These are phyloP conservation scores for Avicennia marina DNA, from an alignment of 257 asterid genomes.

Conservation along the genomic window DNA sequence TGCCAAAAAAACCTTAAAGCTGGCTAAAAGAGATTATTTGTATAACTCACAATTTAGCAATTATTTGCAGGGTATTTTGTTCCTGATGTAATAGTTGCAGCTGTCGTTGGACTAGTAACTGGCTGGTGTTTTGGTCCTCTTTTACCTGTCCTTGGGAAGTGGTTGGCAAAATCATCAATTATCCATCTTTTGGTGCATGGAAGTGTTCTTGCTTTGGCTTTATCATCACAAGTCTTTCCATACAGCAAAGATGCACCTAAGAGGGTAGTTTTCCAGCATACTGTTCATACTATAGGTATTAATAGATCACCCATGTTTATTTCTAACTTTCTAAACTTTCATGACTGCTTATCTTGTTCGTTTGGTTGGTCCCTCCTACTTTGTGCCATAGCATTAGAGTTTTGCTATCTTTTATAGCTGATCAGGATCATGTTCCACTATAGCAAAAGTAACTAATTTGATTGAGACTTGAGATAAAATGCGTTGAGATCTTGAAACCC, in stretches of 20 bases:
- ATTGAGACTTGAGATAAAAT: constrained; percentile 2
- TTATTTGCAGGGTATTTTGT: constrained; percentile 76
- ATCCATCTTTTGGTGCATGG: constrained; percentile 62
- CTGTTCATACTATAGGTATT: constrained; percentile 69
- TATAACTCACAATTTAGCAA: constrained; percentile 13
- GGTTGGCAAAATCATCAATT: constrained; percentile 71
- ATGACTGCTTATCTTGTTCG: constrained; percentile 3
- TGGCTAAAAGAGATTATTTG: constrained; percentile 1
- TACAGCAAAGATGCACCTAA: constrained; percentile 96
- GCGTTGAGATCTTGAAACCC: constrained; percentile 1
- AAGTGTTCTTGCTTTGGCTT: constrained; percentile 68
- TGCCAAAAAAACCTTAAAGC: not conserved
- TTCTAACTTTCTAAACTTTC: not conserved
- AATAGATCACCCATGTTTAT: constrained; percentile 13
- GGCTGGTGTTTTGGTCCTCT: constrained; percentile 95
- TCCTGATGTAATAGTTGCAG: constrained; percentile 81
- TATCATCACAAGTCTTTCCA: constrained; percentile 89
- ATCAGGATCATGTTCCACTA: constrained; percentile 4
- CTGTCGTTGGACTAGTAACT: constrained; percentile 69
- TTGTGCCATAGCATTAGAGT: constrained; percentile 7
- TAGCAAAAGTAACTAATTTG: constrained; percentile 9
- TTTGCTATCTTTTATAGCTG: not conserved
- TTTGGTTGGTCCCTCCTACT: constrained; percentile 12
- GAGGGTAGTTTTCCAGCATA: constrained; percentile 85
- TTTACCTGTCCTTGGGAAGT: constrained; percentile 70